Percentiles rank a stretch among this genome's conserved stretches.
Evolutionary conservation across 495 filamentous ascomycete species (phyloP).

Genomic region (Penicillium psychrofluorescens): DNA sequence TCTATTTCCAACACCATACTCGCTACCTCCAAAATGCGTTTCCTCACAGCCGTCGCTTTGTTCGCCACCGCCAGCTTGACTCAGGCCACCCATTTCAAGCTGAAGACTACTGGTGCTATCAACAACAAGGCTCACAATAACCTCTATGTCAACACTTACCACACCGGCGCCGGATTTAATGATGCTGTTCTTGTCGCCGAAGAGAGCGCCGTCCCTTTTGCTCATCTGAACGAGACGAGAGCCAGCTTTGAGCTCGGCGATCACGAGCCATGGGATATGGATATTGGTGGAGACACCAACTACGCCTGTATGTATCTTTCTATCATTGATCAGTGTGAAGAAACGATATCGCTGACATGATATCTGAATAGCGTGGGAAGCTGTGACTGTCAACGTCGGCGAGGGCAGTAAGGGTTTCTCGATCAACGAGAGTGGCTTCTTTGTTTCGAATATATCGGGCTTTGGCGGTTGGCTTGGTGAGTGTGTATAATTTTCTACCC

Average conservation of each 20-base stretch:
- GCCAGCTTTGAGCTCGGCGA: constrained; percentile 7
- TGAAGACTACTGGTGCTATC: constrained; percentile 32
- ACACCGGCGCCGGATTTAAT: constrained; percentile 40
- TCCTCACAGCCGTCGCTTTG: constrained; percentile 24
- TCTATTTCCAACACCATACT: too few relatives aligned
- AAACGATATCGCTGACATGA: background rate
- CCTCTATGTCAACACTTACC: constrained; percentile 41
- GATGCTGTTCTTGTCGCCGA: constrained; percentile 34
- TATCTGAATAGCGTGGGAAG: constrained; percentile 29
- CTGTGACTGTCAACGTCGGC: constrained; percentile 35
- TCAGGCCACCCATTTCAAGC: constrained; percentile 26
- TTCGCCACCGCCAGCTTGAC: constrained; percentile 16
- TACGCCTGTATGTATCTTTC: constrained; percentile 14
- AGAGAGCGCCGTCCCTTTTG: constrained; percentile 14
- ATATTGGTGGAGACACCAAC: constrained; percentile 14
- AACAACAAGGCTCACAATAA: constrained; percentile 28
- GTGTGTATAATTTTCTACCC: constrained; percentile 4
- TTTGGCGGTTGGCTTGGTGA: constrained; percentile 50
- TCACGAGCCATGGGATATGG: constrained; percentile 28
- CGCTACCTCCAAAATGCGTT: constrained; percentile 18
- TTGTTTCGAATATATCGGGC: constrained; percentile 26
- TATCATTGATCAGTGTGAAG: background rate
- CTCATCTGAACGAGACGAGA: constrained; percentile 36
- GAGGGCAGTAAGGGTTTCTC: constrained; percentile 29
- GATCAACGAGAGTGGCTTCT: constrained; percentile 26